Evolutionary conservation across 345 rosid genomes (phyloP), one percentile per base, ranked within the genome.

Genomic region (Ceriops tagal): DNA sequence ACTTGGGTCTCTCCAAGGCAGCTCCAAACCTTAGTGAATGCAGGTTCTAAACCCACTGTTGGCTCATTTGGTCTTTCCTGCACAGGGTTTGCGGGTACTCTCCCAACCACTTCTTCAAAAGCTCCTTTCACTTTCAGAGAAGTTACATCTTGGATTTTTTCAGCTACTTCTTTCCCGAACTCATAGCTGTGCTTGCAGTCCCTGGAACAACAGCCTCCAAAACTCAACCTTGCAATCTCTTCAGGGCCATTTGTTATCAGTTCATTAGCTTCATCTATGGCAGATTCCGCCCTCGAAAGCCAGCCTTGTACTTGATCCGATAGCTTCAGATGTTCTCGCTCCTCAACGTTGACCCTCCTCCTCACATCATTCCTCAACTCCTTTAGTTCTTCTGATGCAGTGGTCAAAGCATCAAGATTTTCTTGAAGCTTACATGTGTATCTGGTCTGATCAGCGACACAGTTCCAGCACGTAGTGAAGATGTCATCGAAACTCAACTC

Each of bases 241-340:
- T 49, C 22, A 19, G 59, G 21, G 18, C 15, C 20, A 0, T 62
- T 10, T 5, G 0, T 0, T n/a, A 62, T 37, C 8, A 73, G 27
- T 13, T 16, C 24, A 30, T 68, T 34, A 59, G 15, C 43, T 63
- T 26, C 63, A 21, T 4, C 0, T 1, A 53, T 30, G 39, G 28
- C 1, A 15, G 26, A 15, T 26, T 24, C 53, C 5, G 37, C 69
- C 37, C 64, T 68, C 16, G n/a, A 57, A 46, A 68, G 27, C 77
- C 77, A 74, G 0, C 43, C 8, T 15, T 43, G 35, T 2, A 74
- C 73, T 47, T 56, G 22, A 20, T 47, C 15, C 0, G 35, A 28
- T 8, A 1, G 43, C 59, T 47, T 21, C 64, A n/a, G 0, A 7
- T 56, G 6, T 6, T 74, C 49, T 34, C 2, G 3, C 22, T 62